phyloP scores from a whole-genome alignment of 2,329 filamentous ascomycete species.

The Fusarium sterilihyphosum region DNA sequence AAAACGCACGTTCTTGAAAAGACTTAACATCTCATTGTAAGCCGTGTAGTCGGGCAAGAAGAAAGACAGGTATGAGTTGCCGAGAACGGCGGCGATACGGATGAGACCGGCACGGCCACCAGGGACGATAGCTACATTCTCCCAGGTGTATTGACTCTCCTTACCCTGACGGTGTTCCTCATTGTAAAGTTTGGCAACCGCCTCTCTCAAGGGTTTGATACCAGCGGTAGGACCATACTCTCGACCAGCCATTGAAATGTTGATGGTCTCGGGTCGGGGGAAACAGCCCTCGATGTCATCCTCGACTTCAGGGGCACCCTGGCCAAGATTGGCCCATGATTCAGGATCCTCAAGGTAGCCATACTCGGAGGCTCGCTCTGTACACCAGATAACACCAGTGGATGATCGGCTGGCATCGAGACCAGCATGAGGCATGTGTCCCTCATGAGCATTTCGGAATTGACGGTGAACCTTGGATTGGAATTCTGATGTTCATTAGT shows the following conservation, averaged over 20 bases:
- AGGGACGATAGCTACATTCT: constrained; percentile 96
- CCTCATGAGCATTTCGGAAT: constrained; percentile 90
- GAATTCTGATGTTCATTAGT: constrained; percentile 66
- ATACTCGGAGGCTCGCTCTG: constrained; percentile 86
- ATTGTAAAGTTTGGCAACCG: constrained; percentile 93
- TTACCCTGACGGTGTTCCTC: constrained; percentile 89
- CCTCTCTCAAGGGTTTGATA: constrained; percentile 88
- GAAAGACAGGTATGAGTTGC: constrained; percentile 92
- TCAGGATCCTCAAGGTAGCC: constrained; percentile 86
- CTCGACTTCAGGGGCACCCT: constrained; percentile 93
- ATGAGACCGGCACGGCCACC: constrained; percentile 93
- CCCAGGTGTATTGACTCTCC: constrained; percentile 91
- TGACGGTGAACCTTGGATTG: constrained; percentile 87
- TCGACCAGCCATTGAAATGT: constrained; percentile 79
- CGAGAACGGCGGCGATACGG: constrained; percentile 91
- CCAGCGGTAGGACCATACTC: constrained; percentile 96
- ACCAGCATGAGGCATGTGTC: constrained; percentile 89
- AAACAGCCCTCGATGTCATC: constrained; percentile 93
- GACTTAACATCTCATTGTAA: constrained; percentile 95
- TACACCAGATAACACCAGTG: constrained; percentile 95
- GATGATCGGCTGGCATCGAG: constrained; percentile 88
- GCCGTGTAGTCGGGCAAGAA: constrained; percentile 96
- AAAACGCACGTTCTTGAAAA: constrained; percentile 79
- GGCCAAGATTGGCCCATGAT: constrained; percentile 91
- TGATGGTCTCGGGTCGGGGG: constrained; percentile 79